Evolutionary conservation across 495 filamentous ascomycete genomes (phyloP), one percentile per base, ranked within the genome.

Genomic region (Peziza echinospora): DNA sequence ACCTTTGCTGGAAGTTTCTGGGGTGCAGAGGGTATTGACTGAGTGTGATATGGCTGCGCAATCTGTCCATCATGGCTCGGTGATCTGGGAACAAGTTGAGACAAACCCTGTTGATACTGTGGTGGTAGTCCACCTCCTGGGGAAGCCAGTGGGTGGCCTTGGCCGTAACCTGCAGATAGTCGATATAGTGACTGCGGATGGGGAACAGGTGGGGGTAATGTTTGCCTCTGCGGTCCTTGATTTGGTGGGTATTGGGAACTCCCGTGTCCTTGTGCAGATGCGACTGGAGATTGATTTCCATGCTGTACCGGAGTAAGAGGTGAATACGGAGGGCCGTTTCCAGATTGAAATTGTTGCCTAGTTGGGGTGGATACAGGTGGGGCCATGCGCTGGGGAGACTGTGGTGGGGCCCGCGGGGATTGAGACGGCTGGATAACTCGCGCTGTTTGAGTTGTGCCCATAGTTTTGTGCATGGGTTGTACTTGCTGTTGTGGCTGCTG

Each of bases 191-290:
- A 5, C 6, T 53, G 53, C 13, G 22, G 45, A 43, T 24, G 51
- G 5, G 48, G 49, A 8, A 41, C 41, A 39, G 24, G 47, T 2
- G 21, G 21, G 16, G 39, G 44, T 17, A 48, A 44, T 6, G 50
- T 48, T 10, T 23, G 47, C 16, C 30, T 10, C 3, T 22, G 43
- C 16, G 47, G 41, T 24, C 51, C 45, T 34, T 53, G 53, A n/a
- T 44, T 44, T 5, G 43, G 40, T 8, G 46, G 23, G 23, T 51
- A n/a, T n/a, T n/a, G n/a, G n/a, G n/a, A n/a, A n/a, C n/a, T n/a
- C n/a, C n/a, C n/a, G n/a, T n/a, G n/a, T n/a, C n/a, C n/a, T n/a
- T n/a, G n/a, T n/a, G n/a, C n/a, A n/a, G n/a, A n/a, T n/a, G n/a
- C n/a, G n/a, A n/a, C n/a, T n/a, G n/a, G n/a, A n/a, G n/a, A n/a